Conservation (phyloP, 768 basidiomycete species). For the Agrocybe chaxingu region DNA sequence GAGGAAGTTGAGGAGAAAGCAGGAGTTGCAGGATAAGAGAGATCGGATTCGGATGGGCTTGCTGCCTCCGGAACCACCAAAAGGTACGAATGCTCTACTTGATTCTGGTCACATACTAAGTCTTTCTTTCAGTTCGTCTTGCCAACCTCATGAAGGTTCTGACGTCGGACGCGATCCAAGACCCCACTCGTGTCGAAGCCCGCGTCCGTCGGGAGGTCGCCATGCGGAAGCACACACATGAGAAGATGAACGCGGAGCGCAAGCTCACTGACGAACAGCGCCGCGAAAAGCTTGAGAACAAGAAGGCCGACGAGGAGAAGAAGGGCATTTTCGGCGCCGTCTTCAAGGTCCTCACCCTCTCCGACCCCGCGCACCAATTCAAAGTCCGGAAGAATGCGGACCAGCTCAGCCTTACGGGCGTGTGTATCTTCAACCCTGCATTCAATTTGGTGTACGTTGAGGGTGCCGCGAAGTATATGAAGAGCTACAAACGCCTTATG, state of each 20-base stretch:
- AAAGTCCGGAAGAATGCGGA: conserved; percentile 97
- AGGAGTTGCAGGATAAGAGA: conserved; percentile 89
- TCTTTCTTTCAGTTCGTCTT: conserved; percentile 64
- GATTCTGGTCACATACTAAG: not conserved
- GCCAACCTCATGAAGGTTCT: conserved; percentile 97
- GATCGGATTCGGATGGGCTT: conserved; percentile 96
- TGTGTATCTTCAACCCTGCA: conserved; percentile 86
- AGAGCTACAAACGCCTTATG: conserved; percentile 87
- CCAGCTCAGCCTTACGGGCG: conserved; percentile 81
- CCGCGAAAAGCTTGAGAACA: conserved; percentile 80
- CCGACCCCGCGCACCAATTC: conserved; percentile 92
- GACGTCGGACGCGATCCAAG: conserved; percentile 94
- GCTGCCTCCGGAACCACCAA: conserved; percentile 90
- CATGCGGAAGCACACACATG: conserved; percentile 83
- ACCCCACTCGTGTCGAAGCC: conserved; percentile 96
- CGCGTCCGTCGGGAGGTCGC: conserved; percentile 92
- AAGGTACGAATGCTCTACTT: conserved; percentile 49
- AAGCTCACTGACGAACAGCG: conserved; percentile 91
- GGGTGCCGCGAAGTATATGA: conserved; percentile 81
- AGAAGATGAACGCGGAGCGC: conserved; percentile 90
- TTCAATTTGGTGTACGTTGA: conserved; percentile 95
- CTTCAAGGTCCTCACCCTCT: conserved; percentile 87
- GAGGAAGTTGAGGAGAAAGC: conserved; percentile 83
- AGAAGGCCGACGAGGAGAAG: conserved; percentile 86
- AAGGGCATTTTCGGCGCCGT: conserved; percentile 80